These are phyloP conservation scores for Uronychia setigera DNA, from an alignment of 73 alveolate genomes.

Conservation along the genomic window DNA sequence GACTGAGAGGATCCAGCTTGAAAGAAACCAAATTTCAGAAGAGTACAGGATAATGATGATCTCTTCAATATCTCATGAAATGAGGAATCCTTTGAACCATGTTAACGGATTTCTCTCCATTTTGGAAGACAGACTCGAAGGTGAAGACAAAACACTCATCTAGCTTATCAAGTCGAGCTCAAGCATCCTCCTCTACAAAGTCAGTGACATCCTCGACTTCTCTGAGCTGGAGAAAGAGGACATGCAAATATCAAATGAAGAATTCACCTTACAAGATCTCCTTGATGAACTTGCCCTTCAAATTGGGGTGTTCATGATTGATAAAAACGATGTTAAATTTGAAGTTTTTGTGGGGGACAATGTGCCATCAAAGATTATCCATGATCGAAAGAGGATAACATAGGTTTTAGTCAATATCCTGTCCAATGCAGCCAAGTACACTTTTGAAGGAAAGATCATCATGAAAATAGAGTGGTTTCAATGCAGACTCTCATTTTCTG, in stretches of 20 bases:
- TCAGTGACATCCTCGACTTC: constrained; percentile 13
- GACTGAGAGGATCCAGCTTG: background rate
- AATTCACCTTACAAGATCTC: background rate
- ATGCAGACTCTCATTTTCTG: background rate
- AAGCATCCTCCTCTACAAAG: background rate
- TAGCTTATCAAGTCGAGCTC: background rate
- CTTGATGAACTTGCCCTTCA: background rate
- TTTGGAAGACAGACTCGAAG: background rate
- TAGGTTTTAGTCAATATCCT: background rate
- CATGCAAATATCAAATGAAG: background rate
- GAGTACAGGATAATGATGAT: constrained; percentile 7
- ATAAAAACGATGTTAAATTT: background rate
- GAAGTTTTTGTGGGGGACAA: background rate
- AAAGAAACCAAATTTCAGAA: background rate
- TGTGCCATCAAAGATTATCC: background rate
- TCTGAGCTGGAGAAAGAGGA: constrained; percentile 1
- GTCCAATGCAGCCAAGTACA: constrained; percentile 4
- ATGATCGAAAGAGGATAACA: background rate
- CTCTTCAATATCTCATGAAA: constrained; percentile 14
- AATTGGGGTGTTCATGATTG: background rate
- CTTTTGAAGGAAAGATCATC: background rate
- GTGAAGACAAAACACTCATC: background rate
- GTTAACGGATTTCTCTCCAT: constrained; percentile 1
- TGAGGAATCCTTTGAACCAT: constrained; percentile 11
- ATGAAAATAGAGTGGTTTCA: background rate